phyloP scores from a whole-genome alignment of 2,329 filamentous ascomycete species.

The Xylaria sp. region DNA sequence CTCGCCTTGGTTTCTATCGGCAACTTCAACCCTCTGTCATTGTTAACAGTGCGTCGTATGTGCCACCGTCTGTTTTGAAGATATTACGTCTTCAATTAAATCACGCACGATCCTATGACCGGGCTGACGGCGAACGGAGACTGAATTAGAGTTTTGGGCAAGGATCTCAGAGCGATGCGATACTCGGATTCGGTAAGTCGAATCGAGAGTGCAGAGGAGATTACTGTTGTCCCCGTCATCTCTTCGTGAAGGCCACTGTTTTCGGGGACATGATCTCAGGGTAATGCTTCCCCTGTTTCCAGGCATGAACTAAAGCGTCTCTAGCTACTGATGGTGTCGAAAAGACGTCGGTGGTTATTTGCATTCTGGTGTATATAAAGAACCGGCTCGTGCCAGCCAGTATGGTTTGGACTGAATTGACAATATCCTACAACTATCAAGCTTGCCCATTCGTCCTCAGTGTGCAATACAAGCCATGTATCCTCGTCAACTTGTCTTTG shows the following conservation, averaged over 20 bases:
- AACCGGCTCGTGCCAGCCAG: background rate
- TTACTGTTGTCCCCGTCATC: conserved; percentile 2
- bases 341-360: background rate
- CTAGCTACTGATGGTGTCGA: background rate
- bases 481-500: conserved; percentile 3
- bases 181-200: conserved; percentile 1
- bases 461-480: conserved; percentile 6
- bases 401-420: background rate
- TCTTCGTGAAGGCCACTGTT: background rate
- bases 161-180: conserved; percentile 2
- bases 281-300: conserved; percentile 5
- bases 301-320: background rate
- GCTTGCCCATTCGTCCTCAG: conserved; percentile 1
- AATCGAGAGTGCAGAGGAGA: conserved; percentile 6
- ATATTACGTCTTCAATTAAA: background rate
- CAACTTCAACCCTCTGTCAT: conserved; percentile 1
- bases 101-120: background rate
- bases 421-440: conserved; percentile 1
- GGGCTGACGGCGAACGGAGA: background rate
- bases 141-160: background rate
- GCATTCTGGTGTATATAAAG: conserved; percentile 15
- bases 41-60: conserved; percentile 2
- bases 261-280: conserved; percentile 6
- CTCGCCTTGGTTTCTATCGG: background rate
- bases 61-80: conserved; percentile 1